Evolutionary conservation across 192 early-diverging fungal species (phyloP).

Genomic region (Backusella macrospora): DNA sequence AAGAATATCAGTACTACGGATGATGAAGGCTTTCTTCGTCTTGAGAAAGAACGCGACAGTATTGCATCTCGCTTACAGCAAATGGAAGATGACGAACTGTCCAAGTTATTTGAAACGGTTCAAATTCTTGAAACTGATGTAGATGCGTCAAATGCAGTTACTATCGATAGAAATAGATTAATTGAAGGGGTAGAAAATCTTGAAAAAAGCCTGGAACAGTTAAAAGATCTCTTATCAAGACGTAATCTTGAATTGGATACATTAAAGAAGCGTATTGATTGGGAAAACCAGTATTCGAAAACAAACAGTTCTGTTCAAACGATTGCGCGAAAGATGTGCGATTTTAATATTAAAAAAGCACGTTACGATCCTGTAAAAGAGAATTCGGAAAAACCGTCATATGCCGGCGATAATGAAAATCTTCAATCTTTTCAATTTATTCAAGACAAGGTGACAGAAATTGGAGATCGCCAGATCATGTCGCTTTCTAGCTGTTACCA

Average conservation of each 20-base stretch:
- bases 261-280: conserved; percentile 26
- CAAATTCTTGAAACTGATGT: conserved; percentile 32
- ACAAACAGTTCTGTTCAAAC: conserved; percentile 35
- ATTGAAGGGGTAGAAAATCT: conserved; percentile 26
- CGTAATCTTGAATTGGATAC: conserved; percentile 27
- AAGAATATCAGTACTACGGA: conserved; percentile 17
- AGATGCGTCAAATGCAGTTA: conserved; percentile 33
- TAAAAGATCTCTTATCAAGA: conserved; percentile 16
- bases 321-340: conserved; percentile 37
- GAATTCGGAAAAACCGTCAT: conserved; percentile 27
- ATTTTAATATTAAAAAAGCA: conserved; percentile 41
- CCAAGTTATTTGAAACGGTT: conserved; percentile 34
- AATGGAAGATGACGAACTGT: conserved; percentile 36
- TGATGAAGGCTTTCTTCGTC: conserved; percentile 32
- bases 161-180: conserved; percentile 32
- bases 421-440: conserved; percentile 26
- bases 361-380: conserved; percentile 26
- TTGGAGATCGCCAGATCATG: conserved; percentile 31
- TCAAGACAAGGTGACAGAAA: conserved; percentile 29
- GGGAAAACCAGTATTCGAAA: conserved; percentile 32
- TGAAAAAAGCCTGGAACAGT: conserved; percentile 12
- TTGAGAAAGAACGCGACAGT: conserved; percentile 43
- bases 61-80: conserved; percentile 29
- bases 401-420: conserved; percentile 29
- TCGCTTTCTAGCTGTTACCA: conserved; percentile 23